These are phyloP conservation scores for Beauveria australis DNA, from an alignment of 2,329 filamentous ascomycete genomes.

Conservation along the genomic window DNA sequence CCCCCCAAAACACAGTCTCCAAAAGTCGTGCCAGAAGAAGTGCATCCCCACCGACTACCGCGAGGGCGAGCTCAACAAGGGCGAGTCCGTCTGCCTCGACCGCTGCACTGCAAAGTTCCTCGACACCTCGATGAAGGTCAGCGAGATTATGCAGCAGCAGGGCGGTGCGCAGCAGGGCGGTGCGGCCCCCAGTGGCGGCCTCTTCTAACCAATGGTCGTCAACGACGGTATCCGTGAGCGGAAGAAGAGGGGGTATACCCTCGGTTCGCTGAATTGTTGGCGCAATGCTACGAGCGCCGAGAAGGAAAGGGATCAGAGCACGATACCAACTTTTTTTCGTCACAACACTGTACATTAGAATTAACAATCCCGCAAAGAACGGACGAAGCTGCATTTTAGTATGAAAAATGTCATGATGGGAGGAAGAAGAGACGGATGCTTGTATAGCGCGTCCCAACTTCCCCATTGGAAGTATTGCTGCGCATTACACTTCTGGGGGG, in stretches of 20 bases:
- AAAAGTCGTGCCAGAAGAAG: constrained; percentile 85
- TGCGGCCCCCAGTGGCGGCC: constrained; percentile 36
- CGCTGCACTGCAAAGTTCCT: constrained; percentile 98
- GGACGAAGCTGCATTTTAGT: not conserved
- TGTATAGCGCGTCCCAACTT: not conserved
- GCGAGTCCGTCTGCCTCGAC: constrained; percentile 96
- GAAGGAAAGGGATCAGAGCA: not conserved
- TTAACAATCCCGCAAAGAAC: not conserved
- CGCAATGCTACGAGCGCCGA: not conserved
- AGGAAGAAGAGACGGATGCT: not conserved
- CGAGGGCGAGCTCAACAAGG: constrained; percentile 96
- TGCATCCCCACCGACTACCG: constrained; percentile 90
- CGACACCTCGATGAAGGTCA: constrained; percentile 96
- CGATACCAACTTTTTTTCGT: not conserved
- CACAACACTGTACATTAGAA: constrained; percentile 7
- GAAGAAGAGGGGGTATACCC: not conserved
- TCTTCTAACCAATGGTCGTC: constrained; percentile 22
- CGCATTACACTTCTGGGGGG: not conserved
- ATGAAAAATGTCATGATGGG: not conserved
- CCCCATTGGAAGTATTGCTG: not conserved
- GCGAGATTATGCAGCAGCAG: constrained; percentile 90
- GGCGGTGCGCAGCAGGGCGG: constrained; percentile 56
- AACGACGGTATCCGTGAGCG: no score
- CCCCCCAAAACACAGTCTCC: constrained; percentile 20
- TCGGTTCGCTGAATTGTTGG: not conserved